Base-by-base conservation (phyloP, 1,284 basidiomycete genomes). In the Prillingera fragicola region DNA sequence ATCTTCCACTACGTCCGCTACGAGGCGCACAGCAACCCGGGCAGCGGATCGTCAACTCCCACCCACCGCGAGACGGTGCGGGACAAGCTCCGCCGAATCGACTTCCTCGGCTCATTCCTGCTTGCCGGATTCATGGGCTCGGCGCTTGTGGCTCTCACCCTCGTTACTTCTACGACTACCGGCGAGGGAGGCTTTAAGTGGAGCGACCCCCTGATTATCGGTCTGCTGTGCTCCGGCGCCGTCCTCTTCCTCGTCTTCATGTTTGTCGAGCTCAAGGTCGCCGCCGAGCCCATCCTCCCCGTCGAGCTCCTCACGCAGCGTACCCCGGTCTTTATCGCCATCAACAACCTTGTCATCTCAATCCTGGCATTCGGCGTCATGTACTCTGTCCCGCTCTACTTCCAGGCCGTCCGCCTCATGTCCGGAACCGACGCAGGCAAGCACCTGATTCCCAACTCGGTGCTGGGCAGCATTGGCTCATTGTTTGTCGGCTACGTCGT, bases 321-420 rank as follows among this genome's bases (percentile, higher is more conserved):
- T 46, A 90, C 86, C 8, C 85, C 87, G 3, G 72, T 88, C 19
- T 81, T 84, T 12, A 82, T 91, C 9, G 84, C 85, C 1, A 57
- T 90, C 51, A 80, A 81, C 47, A 92, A 91, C 70, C 78, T 95
- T 51, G 61, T 63, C 51, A 62, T 70, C 25, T 67, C 63, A 3
- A 77, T 86, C 63, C 76, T 81, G 15, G 80, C 83, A 19, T 92
- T 87, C 65, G 85, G 84, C 1, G 81, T 82, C 77, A 74, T 91
- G 26, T 92, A 91, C 70, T 87, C 87, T 59, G 76, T 87, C 23
- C 88, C 88, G 15, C 69, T 91, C 66, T 91, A 87, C 73, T 92
- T 88, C 60, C 83, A 85, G 47, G 83, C 87, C n/a, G 90, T 91
- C 33, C 79, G 80, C 51, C 73, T 88, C 45, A 76, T 80, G 57